Evolutionary conservation across 306 rosid species (phyloP).

Genomic region (Castanea sativa): DNA sequence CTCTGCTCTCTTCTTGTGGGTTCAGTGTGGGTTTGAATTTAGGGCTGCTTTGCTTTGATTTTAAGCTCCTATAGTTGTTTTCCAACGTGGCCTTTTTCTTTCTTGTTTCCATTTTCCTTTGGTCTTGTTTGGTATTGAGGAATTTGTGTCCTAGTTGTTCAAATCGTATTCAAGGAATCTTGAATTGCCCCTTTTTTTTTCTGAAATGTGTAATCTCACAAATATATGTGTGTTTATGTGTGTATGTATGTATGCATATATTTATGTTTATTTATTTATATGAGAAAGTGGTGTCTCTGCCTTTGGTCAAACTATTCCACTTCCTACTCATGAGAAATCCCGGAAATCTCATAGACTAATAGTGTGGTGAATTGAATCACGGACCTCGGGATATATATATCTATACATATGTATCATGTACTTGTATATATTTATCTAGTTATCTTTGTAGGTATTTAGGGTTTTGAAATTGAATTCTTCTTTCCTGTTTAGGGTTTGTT

Average conservation of each 20-base stretch:
- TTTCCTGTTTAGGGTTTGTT: neutral
- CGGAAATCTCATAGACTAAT: too few species aligned
- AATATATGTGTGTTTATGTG: neutral
- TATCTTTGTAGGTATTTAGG: too few species aligned
- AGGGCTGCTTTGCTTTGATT: neutral
- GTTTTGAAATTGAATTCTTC: neutral
- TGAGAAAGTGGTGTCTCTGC: too few species aligned
- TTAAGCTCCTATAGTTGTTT: neutral
- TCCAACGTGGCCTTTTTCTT: neutral
- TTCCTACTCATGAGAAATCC: too few species aligned
- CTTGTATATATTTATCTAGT: too few species aligned
- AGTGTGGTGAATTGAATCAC: too few species aligned
- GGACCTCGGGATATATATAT: too few species aligned
- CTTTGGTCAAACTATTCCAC: too few species aligned
- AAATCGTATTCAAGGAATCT: neutral
- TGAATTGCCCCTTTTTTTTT: neutral
- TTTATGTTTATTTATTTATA: too few species aligned
- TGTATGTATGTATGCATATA: neutral
- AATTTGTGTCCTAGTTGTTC: neutral
- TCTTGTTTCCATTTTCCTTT: neutral
- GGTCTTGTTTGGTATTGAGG: neutral
- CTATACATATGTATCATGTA: too few species aligned
- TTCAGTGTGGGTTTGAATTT: constrained; percentile 11
- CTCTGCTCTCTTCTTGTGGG: neutral
- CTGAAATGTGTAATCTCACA: neutral